Percentiles rank a stretch among this genome's conserved stretches.
These are phyloP conservation scores for Allium sativum DNA, from an alignment of 106 monocot species.

Conservation along the genomic window DNA sequence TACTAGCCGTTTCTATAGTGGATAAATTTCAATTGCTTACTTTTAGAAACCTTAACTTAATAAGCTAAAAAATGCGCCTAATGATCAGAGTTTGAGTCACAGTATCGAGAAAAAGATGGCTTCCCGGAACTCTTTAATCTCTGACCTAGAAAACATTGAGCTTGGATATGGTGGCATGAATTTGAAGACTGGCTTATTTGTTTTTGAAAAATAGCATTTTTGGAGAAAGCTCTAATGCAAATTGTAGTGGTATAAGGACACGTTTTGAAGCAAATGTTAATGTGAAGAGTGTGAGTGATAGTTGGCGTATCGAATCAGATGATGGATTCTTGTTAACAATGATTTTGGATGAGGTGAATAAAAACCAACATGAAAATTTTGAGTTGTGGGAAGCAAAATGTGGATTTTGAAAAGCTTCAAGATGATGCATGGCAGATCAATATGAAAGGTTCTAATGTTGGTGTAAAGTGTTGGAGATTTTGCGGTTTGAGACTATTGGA, in stretches of 20 bases:
- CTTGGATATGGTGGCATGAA: background rate
- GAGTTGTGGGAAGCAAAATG: background rate
- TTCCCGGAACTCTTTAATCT: conserved; percentile 14
- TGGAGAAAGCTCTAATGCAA: background rate
- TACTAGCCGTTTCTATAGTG: no score
- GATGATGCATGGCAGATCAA: conserved; percentile 8
- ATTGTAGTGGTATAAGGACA: background rate
- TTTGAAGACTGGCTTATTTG: background rate
- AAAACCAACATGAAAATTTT: background rate
- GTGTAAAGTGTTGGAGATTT: no score
- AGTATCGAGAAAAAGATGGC: conserved; percentile 14
- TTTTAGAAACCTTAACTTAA: no score
- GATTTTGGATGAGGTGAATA: background rate
- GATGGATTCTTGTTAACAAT: conserved; percentile 1
- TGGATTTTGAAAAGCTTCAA: background rate
- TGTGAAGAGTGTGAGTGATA: background rate
- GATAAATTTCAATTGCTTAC: no score
- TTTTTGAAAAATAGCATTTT: no score
- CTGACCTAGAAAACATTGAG: conserved; percentile 1
- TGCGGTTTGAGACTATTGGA: no score
- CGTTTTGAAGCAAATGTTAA: no score
- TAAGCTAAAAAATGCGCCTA: no score
- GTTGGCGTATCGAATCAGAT: background rate
- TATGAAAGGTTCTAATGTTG: background rate
- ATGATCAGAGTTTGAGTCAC: no score